Evolutionary conservation across 1,139 yeast genomes (phyloP).

Genomic region (Suhomyces chickasaworum): DNA sequence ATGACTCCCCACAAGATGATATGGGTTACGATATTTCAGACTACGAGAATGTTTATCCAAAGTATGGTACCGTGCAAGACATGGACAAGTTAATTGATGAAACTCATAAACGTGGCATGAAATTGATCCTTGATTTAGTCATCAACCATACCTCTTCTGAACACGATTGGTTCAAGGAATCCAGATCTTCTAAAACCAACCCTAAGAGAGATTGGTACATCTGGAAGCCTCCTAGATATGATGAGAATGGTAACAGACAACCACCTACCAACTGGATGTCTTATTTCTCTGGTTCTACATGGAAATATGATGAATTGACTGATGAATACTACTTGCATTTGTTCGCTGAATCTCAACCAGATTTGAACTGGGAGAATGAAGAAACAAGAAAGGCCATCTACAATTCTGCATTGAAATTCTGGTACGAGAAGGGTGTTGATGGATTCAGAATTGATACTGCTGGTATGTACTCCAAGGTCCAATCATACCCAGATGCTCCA

Average conservation of each 20-base stretch:
- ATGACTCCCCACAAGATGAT: constrained; percentile 29
- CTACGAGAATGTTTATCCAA: constrained; percentile 27
- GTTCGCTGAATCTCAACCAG: constrained; percentile 28
- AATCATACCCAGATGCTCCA: constrained; percentile 25
- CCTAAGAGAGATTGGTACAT: constrained; percentile 30
- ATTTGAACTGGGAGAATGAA: constrained; percentile 29
- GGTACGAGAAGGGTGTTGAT: constrained; percentile 29
- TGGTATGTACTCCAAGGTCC: constrained; percentile 28
- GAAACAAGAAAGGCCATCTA: constrained; percentile 27
- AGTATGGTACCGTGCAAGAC: constrained; percentile 26
- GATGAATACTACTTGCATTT: constrained; percentile 29
- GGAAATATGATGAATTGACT: constrained; percentile 26
- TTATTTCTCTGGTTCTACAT: constrained; percentile 28
- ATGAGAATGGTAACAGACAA: constrained; percentile 24
- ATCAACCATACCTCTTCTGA: constrained; percentile 28
- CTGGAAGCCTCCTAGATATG: constrained; percentile 26
- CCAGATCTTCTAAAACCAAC: constrained; percentile 25
- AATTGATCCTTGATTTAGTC: constrained; percentile 28
- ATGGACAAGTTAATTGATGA: constrained; percentile 24
- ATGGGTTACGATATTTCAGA: constrained; percentile 30
- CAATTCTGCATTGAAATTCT: constrained; percentile 24
- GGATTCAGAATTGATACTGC: constrained; percentile 30
- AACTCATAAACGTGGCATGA: constrained; percentile 26
- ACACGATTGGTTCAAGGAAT: constrained; percentile 29
- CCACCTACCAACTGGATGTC: constrained; percentile 31